Evolutionary conservation across 768 basidiomycete genomes (phyloP), one percentile per base, ranked within the genome.

Genomic region (Termitomyces sp.): DNA sequence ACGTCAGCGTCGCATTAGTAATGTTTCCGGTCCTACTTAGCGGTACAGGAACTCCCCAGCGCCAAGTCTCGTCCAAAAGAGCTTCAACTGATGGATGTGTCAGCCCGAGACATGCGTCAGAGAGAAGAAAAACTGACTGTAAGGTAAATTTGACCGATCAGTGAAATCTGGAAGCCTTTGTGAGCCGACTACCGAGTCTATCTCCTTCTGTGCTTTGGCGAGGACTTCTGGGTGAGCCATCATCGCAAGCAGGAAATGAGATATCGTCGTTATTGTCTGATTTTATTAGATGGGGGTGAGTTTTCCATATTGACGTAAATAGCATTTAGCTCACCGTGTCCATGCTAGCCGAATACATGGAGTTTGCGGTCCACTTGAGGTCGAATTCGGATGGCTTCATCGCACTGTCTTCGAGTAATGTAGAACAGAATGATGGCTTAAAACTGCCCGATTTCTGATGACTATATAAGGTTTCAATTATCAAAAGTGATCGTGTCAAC

Each of bases 281-380:
- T 44, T 42, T 48, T 40, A 26, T 33, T n/a, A 26, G 16, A 36
- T 26, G 20, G 20, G 36, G 49, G 30, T 58, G 53, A 61, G 58
- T 12, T 46, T 40, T 18, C 33, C 35, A 16, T n/a, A 18, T 22
- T 30, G 33, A 46, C 22, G 24, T 28, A 53, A 32, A 30, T 14
- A 20, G 3, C 50, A 62, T 46, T 22, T 9, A 38, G 63, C 69
- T n/a, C 47, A 85, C 87, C 0, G 86, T 88, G 63, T 89, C 87
- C 38, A 80, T 75, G 62, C 85, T 85, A 16, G 80, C 83, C 6
- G 78, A 73, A 66, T 87, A 90, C 86, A 91, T 89, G 32, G 88
- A 90, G 68, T 90, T 90, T n/a, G 90, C 89, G 1, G 86, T 83
- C 87, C 88, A 88, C 58, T 87, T 85, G 47, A 90, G 73, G 62